Evolutionary conservation across 352 stramenopile genomes (phyloP).

Genomic region (Thalassiosira gravida): DNA sequence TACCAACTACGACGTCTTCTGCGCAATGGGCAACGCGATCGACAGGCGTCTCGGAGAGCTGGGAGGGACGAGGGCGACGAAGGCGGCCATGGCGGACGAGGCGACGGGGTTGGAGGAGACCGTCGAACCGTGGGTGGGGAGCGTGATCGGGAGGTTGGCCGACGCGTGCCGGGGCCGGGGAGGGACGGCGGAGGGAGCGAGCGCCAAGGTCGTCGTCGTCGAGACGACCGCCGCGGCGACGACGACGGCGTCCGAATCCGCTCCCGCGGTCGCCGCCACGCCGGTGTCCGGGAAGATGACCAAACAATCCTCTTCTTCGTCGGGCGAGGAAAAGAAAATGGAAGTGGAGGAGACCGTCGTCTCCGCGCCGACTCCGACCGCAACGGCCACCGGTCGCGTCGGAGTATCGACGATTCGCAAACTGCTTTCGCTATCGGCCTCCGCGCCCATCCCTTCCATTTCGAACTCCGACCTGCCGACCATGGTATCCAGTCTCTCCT

Average conservation of each 20-base stretch:
- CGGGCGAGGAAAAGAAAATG: slow-evolving; percentile 71
- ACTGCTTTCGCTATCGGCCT: slow-evolving; percentile 38
- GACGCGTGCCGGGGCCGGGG: slow-evolving; percentile 56
- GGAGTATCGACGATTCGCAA: slow-evolving; percentile 59
- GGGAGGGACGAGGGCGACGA: slow-evolving; percentile 87
- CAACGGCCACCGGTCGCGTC: not conserved
- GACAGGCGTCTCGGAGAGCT: slow-evolving; percentile 89
- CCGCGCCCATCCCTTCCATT: slow-evolving; percentile 37
- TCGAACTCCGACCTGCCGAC: slow-evolving; percentile 48
- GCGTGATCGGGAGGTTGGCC: slow-evolving; percentile 58
- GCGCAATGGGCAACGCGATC: slow-evolving; percentile 89
- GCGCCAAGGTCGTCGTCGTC: not conserved
- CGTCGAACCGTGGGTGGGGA: slow-evolving; percentile 90
- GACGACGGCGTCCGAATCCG: too few species aligned
- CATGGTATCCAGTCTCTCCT: slow-evolving; percentile 60
- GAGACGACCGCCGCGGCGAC: not conserved
- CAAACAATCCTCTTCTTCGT: not conserved
- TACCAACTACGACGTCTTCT: slow-evolving; percentile 95
- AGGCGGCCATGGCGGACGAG: slow-evolving; percentile 88
- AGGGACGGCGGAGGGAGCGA: not conserved
- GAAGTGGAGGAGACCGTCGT: slow-evolving; percentile 31
- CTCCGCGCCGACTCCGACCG: too few species aligned
- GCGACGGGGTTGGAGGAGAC: slow-evolving; percentile 91
- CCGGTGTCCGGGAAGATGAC: too few species aligned
- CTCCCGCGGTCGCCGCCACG: too few species aligned